Conservation (phyloP, 2,329 filamentous ascomycete species). For the Fusarium mexicanum region DNA sequence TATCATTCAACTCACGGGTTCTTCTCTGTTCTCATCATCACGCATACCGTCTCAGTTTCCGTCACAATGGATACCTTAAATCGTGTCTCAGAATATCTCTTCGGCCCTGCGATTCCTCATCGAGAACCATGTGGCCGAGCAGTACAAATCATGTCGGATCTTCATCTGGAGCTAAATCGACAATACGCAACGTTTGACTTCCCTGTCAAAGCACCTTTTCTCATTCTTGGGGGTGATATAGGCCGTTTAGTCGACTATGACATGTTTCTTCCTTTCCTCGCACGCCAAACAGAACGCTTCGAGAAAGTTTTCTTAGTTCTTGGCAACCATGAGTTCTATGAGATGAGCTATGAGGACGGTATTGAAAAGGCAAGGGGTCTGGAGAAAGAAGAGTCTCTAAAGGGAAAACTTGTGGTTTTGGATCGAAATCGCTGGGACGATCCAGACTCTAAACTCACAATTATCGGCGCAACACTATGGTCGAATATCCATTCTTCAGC, state of each 20-base stretch:
- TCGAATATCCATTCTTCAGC: conserved; percentile 57
- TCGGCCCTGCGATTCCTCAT: conserved; percentile 15
- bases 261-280: conserved; percentile 55
- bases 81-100: conserved; percentile 35
- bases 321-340: conserved; percentile 66
- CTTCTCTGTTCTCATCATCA: not conserved
- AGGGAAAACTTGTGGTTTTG: conserved; percentile 54
- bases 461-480: conserved; percentile 69
- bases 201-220: conserved; percentile 51
- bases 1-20: not conserved
- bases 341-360: conserved; percentile 50
- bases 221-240: conserved; percentile 61
- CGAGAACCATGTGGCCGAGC: conserved; percentile 33
- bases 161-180: conserved; percentile 59
- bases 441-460: conserved; percentile 53
- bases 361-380: conserved; percentile 51
- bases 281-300: conserved; percentile 53
- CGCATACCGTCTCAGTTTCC: not conserved
- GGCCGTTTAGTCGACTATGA: conserved; percentile 60
- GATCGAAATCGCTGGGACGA: conserved; percentile 54
- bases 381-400: conserved; percentile 50
- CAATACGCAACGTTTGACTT: conserved; percentile 56
- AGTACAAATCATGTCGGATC: conserved; percentile 57
- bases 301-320: conserved; percentile 59
- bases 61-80: conserved; percentile 26